These are phyloP conservation scores for Ceriops tagal DNA, from an alignment of 345 rosid genomes.

Conservation along the genomic window DNA sequence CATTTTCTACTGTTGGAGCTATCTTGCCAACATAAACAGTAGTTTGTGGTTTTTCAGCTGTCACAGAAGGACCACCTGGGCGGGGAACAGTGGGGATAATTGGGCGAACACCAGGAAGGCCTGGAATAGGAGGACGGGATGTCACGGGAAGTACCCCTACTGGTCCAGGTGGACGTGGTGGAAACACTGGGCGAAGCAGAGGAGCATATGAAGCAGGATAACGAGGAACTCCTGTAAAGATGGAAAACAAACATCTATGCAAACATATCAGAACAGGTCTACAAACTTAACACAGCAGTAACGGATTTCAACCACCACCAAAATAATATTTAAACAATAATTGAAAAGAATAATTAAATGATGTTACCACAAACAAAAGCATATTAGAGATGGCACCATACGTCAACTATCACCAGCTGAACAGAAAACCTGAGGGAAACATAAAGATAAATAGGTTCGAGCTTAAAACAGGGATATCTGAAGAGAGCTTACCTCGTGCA, in stretches of 20 bases:
- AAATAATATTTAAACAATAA: conserved; percentile 22
- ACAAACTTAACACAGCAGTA: conserved; percentile 24
- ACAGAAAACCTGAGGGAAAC: conserved; percentile 87
- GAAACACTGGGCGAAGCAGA: conserved; percentile 74
- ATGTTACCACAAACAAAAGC: conserved; percentile 91
- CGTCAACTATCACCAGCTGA: conserved; percentile 90
- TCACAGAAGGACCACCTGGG: conserved; percentile 64
- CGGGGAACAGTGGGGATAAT: conserved; percentile 58
- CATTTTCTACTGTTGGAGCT: conserved; percentile 78
- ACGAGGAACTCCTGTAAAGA: conserved; percentile 71
- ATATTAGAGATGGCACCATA: conserved; percentile 82
- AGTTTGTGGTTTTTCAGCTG: conserved; percentile 87
- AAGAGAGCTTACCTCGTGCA: conserved; percentile 61
- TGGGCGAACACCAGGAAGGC: conserved; percentile 73
- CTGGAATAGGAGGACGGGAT: conserved; percentile 67
- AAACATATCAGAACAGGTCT: conserved; percentile 52
- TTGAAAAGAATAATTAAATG: conserved; percentile 40
- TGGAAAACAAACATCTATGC: conserved; percentile 55
- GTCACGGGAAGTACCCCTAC: conserved; percentile 49
- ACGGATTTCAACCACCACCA: conserved; percentile 16
- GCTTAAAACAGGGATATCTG: conserved; percentile 44
- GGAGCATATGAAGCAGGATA: conserved; percentile 71
- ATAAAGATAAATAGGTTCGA: conserved; percentile 54
- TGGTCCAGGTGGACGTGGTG: conserved; percentile 81
- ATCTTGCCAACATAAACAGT: conserved; percentile 97